phyloP scores from a whole-genome alignment of 768 basidiomycete species.

The Tephrocybe sp. region DNA sequence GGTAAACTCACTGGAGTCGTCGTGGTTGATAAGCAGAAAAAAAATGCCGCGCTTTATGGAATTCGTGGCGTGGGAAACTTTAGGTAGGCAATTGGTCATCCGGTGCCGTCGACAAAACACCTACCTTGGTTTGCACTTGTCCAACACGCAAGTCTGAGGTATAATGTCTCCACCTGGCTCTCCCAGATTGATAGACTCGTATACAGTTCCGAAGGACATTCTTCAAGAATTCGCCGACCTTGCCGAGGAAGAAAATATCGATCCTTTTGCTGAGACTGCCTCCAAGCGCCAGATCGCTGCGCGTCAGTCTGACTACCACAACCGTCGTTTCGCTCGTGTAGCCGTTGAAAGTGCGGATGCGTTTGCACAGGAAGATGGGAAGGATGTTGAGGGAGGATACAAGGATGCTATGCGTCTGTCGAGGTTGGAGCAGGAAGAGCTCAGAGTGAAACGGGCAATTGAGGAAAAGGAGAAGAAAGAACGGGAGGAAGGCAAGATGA shows the following conservation, averaged over 20 bases:
- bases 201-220: constrained; percentile 90
- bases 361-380: constrained; percentile 69
- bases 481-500: constrained; percentile 68
- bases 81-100: constrained; percentile 29
- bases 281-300: constrained; percentile 91
- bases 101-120: constrained; percentile 3
- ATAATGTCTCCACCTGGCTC: constrained; percentile 61
- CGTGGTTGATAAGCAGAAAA: constrained; percentile 18
- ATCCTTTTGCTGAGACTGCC: constrained; percentile 92
- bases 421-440: constrained; percentile 92
- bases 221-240: constrained; percentile 92
- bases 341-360: constrained; percentile 82
- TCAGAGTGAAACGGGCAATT: constrained; percentile 76
- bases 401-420: constrained; percentile 94
- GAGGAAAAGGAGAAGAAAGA: constrained; percentile 87
- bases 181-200: constrained; percentile 84
- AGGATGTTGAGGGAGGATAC: constrained; percentile 82
- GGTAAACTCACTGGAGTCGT: constrained; percentile 27
- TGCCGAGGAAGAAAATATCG: constrained; percentile 90
- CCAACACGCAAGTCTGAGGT: constrained; percentile 26
- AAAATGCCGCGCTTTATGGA: constrained; percentile 10
- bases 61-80: constrained; percentile 31
- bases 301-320: constrained; percentile 94
- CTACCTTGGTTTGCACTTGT: constrained; percentile 3
- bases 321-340: constrained; percentile 83